Evolutionary conservation across 108 stramenopile genomes (phyloP).

Genomic region (Cyclotella cryptica): DNA sequence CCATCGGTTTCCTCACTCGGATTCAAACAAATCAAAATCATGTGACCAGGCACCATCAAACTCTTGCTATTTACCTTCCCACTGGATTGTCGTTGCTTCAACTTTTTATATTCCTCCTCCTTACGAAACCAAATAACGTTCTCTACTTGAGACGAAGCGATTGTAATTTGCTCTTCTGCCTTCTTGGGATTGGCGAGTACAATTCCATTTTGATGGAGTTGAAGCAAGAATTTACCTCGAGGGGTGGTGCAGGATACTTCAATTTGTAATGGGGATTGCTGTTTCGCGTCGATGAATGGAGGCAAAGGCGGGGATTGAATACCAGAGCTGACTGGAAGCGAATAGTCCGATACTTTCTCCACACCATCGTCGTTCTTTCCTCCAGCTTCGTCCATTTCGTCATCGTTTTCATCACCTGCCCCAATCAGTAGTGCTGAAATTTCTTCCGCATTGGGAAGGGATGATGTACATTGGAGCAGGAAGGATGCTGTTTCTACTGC

Average conservation of each 20-base stretch:
- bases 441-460: conserved; percentile 56
- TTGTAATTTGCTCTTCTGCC: conserved; percentile 41
- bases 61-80: background rate
- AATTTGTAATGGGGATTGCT: conserved; percentile 16
- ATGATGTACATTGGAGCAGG: conserved; percentile 39
- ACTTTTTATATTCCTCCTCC: conserved; percentile 70
- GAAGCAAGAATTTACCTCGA: conserved; percentile 58
- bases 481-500: conserved; percentile 50
- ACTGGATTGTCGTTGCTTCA: conserved; percentile 5
- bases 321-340: background rate
- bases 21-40: conserved; percentile 47
- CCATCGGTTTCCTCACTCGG: conserved; percentile 13
- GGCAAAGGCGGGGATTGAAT: conserved; percentile 1
- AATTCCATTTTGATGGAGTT: conserved; percentile 53
- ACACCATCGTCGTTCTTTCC: background rate
- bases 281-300: conserved; percentile 3
- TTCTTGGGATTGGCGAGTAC: conserved; percentile 53
- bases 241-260: conserved; percentile 67
- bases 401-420: conserved; percentile 26
- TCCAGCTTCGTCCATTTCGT: background rate
- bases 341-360: background rate
- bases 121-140: conserved; percentile 70
- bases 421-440: conserved; percentile 48
- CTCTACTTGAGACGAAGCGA: conserved; percentile 20
- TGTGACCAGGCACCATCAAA: conserved; percentile 35